Conservation (phyloP, 2,329 filamentous ascomycete genomes). For the Pseudogymnoascus sp. region DNA sequence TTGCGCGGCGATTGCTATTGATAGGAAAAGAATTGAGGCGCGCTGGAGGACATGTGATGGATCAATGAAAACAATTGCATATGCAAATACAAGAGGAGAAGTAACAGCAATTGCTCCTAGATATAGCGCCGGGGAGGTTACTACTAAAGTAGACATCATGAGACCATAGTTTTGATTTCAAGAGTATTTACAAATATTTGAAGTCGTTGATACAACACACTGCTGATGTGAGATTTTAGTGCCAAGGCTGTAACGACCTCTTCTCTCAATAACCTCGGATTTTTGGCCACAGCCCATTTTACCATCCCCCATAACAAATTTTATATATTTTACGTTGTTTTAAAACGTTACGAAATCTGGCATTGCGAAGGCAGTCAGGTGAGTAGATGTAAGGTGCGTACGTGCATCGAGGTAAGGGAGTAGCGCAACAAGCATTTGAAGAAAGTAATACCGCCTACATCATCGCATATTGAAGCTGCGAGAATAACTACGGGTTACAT, state of each 20-base stretch:
- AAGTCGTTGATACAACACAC: background rate
- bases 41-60: background rate
- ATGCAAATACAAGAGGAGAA: background rate
- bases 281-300: background rate
- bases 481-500: background rate
- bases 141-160: background rate
- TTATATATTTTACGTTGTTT: background rate
- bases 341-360: background rate
- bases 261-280: background rate
- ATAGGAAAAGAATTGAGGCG: background rate
- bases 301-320: background rate
- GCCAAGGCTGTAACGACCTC: background rate
- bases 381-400: too few relatives aligned
- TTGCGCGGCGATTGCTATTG: background rate
- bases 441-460: background rate
- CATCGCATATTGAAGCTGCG: background rate
- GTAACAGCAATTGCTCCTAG: background rate
- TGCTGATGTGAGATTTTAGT: conserved; percentile 5
- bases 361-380: background rate
- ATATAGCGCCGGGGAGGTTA: background rate
- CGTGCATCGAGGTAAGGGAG: background rate
- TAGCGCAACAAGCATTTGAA: background rate
- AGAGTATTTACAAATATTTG: background rate
- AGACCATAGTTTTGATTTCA: background rate
- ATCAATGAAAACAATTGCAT: background rate